Conservation (phyloP, 768 basidiomycete genomes). For the Favolaschia claudopus region DNA sequence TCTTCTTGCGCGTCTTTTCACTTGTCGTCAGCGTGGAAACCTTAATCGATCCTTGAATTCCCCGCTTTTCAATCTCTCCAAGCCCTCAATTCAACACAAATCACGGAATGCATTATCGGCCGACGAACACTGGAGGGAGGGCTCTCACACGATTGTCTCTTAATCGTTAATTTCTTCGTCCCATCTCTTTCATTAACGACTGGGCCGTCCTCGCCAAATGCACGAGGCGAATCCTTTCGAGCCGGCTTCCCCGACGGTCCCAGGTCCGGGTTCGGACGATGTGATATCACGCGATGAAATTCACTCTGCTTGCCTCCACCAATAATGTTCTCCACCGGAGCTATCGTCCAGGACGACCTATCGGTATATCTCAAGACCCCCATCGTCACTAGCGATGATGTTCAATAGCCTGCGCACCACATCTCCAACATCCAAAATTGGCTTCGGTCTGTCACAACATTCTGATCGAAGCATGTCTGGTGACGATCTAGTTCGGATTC, state of each 20-base stretch:
- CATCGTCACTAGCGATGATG: background rate
- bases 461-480: constrained; percentile 23
- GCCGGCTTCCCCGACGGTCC: constrained; percentile 20
- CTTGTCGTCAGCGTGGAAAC: no score
- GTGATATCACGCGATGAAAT: background rate
- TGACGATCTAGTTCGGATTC: constrained; percentile 22
- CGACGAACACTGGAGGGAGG: no score
- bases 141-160: constrained; percentile 17
- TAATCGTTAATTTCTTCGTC: constrained; percentile 12
- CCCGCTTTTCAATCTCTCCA: no score
- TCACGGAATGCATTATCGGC: no score
- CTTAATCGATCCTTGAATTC: no score
- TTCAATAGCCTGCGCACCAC: background rate
- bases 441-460: constrained; percentile 10
- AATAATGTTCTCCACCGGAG: background rate
- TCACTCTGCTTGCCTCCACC: background rate
- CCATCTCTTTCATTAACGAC: background rate
- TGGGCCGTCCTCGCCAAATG: background rate
- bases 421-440: background rate
- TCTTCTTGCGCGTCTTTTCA: no score
- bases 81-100: no score
- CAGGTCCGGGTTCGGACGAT: background rate
- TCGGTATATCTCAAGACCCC: constrained; percentile 9
- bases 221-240: constrained; percentile 22
- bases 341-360: constrained; percentile 4